These are phyloP conservation scores for Wickerhamiella pararugosa DNA, from an alignment of 1,139 yeast genomes.

Conservation along the genomic window DNA sequence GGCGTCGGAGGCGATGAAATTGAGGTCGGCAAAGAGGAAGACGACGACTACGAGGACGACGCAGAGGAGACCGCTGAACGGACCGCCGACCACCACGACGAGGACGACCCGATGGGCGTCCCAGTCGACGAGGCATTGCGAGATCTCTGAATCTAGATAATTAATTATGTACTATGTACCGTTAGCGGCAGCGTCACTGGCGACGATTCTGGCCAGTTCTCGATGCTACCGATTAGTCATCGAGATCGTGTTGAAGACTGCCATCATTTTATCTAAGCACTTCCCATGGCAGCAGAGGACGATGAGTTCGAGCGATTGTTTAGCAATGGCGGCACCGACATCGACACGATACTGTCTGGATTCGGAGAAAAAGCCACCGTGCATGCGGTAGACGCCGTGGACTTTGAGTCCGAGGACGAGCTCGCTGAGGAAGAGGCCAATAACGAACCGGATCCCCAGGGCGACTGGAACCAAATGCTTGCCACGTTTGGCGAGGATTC, in stretches of 20 bases:
- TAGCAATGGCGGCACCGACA: slow-evolving; percentile 13
- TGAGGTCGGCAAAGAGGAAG: slow-evolving; percentile 6
- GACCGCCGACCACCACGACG: no score
- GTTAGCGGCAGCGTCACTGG: no score
- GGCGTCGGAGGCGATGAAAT: slow-evolving; percentile 9
- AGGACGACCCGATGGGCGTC: no score
- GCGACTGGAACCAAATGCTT: slow-evolving; percentile 5
- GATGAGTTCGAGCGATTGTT: slow-evolving; percentile 16
- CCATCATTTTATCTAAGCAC: no score
- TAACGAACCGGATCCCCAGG: slow-evolving; percentile 12
- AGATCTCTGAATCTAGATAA: no score
- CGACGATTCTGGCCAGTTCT: no score
- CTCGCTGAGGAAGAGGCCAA: slow-evolving; percentile 68
- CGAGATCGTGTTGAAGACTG: no score
- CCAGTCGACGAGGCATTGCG: no score
- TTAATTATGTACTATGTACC: no score
- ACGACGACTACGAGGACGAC: neutral
- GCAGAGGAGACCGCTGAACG: neutral
- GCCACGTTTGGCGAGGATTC: slow-evolving; percentile 7
- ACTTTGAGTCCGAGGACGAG: slow-evolving; percentile 90
- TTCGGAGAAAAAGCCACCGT: slow-evolving; percentile 26
- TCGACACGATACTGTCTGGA: slow-evolving; percentile 15
- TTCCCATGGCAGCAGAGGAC: slow-evolving; percentile 10
- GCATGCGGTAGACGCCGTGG: slow-evolving; percentile 90
- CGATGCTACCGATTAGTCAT: no score